Evolutionary conservation across 441 rosid species (phyloP), one percentile per base, ranked within the genome.

Genomic region (Populus hybrid): DNA sequence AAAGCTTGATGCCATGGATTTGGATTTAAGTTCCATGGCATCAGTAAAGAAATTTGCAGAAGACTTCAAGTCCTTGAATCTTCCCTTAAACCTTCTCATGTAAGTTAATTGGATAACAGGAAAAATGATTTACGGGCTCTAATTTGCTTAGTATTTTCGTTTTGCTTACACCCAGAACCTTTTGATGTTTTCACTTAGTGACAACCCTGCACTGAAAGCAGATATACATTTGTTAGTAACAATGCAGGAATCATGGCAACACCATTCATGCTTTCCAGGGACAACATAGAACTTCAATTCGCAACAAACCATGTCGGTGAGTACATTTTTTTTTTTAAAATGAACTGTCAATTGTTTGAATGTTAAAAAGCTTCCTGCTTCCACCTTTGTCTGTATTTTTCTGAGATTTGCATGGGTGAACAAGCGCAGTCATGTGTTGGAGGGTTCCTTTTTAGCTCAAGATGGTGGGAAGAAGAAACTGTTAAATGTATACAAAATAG

Each of bases 221-320:
- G 57, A 50, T 50, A 50, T 50, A 50, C 57, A 50, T 50, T 50
- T 50, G n/a, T 50, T 50, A 50, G 87, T 74, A 84, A 84, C 78
- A 83, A 83, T 73, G 86, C 86, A 73, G 86, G 86, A 24, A 67
- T 83, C 24, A 78, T 78, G 82, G 73, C 80, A 70, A 21, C 69
- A 6, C 80, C 82, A 9, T 83, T 50, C 67, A 50, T 20, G 40
- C 82, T 78, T 16, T 81, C 86, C n/a, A 14, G 57, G 71, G 82
- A 83, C 76, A 80, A 65, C 46, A 81, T 83, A 34, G 84, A 83
- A 73, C 32, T 83, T 11, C 86, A 83, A 73, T 83, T 83, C 79
- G 84, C 86, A 14, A 81, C 82, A n/a, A 84, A 84, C 77, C 81
- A 84, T 78, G 10, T 84, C 5, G 87, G 87, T 84, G 78, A 54